Conservation (phyloP, 345 rosid genomes). For the Gynandropsis gynandra region DNA sequence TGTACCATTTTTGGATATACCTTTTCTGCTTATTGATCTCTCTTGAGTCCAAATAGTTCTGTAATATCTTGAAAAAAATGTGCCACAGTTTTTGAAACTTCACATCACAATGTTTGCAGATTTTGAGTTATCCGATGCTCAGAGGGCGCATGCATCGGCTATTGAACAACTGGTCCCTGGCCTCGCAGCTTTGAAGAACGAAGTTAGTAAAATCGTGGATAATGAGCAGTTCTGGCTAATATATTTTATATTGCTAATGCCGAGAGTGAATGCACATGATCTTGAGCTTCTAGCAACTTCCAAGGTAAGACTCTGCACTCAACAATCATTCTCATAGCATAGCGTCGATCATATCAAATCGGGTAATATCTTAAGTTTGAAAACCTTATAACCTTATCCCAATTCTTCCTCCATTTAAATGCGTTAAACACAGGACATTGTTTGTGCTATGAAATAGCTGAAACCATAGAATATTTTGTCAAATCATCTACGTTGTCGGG, state of each 20-base stretch:
- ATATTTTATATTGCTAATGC: constrained; percentile 63
- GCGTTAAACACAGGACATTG: no score
- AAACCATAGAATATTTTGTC: no score
- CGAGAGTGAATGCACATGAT: constrained; percentile 54
- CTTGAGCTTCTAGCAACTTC: constrained; percentile 50
- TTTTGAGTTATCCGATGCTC: constrained; percentile 50
- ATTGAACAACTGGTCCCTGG: constrained; percentile 51
- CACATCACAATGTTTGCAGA: constrained; percentile 33
- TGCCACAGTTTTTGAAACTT: background rate
- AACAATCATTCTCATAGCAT: background rate
- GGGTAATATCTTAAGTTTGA: no score
- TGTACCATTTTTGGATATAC: no score
- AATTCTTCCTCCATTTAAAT: no score
- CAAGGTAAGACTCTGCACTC: constrained; percentile 33
- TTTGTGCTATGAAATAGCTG: no score
- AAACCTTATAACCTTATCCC: no score
- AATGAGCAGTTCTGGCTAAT: constrained; percentile 60
- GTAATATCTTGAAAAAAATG: background rate
- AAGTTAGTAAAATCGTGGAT: constrained; percentile 32
- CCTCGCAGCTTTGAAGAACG: constrained; percentile 39
- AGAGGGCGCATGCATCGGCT: constrained; percentile 45
- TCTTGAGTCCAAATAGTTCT: background rate
- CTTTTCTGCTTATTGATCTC: background rate
- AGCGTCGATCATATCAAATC: constrained; percentile 3
- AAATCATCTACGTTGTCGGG: no score